Evolutionary conservation across 176 grass and related monocot genomes (phyloP), one percentile per base, ranked within the genome.

Genomic region (Tillandsia fasciculata): DNA sequence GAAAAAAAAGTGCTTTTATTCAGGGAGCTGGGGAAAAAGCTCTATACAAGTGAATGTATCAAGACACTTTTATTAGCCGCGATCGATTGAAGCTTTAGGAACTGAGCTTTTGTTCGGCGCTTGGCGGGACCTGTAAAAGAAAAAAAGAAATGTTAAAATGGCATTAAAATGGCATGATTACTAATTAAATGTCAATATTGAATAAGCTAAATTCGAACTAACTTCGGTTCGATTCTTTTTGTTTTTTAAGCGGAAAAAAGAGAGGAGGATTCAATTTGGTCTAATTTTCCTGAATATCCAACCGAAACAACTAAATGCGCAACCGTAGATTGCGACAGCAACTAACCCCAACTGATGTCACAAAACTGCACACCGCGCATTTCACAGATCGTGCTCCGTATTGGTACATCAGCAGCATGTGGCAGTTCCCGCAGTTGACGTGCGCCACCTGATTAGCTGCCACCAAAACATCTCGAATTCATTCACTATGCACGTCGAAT

Each of bases 341-440:
- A 61, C 79, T 67, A 63, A 93, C 90, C 75, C 84, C 94, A 69
- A 90, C 83, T 23, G 90, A 90, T 75, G 94, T 90, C 50, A 93
- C 87, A 78, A 88, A 93, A 76, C 82, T 90, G 78, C 94, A 99
- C 61, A 99, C 84, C 48, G 90, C 84, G 10, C 94, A 99, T 78
- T 99, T 90, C 49, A 99, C 94, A 14, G 94, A 99, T 79, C 94
- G 70, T 53, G 94, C 94, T 61, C 89, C 90, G 56, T 99, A 93
- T 82, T 99, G 94, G 75, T 93, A 99, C 94, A 93, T 99, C n/a
- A 99, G 84, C 72, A 99, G 75, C 90, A 99, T 93, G n/a, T 73
- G 90, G 12, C 94, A 99, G 54, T 88, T 99, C 52, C 90, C 95
- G 48, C 89, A 94, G 67, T 76, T 88, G 52, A 93, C 87, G 83